Evolutionary conservation across 345 rosid genomes (phyloP).

Genomic region (Limnanthes douglasii): DNA sequence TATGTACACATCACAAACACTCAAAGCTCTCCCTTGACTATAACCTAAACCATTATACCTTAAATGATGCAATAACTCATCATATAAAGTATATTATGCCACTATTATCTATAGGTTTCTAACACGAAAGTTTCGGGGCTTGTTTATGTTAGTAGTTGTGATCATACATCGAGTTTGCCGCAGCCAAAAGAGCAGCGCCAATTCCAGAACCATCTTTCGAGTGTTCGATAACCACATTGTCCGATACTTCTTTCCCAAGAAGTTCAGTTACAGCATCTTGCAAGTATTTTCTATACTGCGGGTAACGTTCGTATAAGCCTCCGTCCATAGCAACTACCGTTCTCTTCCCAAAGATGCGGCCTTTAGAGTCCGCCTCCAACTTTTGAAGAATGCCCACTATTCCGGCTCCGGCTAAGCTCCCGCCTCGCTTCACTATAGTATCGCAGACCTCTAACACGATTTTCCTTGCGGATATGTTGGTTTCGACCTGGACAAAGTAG

Average conservation of each 20-base stretch:
- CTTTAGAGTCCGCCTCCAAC: conserved; percentile 54
- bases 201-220: conserved; percentile 82
- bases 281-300: conserved; percentile 52
- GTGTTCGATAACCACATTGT: conserved; percentile 40
- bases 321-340: conserved; percentile 88
- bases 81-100: neutral
- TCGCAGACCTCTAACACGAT: conserved; percentile 43
- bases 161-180: conserved; percentile 52
- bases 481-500: conserved; percentile 27
- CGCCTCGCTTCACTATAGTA: conserved; percentile 53
- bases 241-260: conserved; percentile 37
- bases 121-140: neutral
- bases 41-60: too few species aligned
- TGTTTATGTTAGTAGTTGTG: conserved; percentile 15
- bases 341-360: conserved; percentile 33
- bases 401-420: conserved; percentile 80
- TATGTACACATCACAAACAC: too few species aligned
- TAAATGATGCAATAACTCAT: too few species aligned
- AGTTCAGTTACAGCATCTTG: conserved; percentile 52
- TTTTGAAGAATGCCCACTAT: conserved; percentile 74
- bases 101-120: neutral
- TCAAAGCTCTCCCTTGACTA: too few species aligned
- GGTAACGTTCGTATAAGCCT: conserved; percentile 57
- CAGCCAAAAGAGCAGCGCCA: conserved; percentile 85
- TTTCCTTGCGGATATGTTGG: conserved; percentile 31